Conservation (phyloP, 169 alveolate genomes). For the Eimeria nieschulzi region DNA sequence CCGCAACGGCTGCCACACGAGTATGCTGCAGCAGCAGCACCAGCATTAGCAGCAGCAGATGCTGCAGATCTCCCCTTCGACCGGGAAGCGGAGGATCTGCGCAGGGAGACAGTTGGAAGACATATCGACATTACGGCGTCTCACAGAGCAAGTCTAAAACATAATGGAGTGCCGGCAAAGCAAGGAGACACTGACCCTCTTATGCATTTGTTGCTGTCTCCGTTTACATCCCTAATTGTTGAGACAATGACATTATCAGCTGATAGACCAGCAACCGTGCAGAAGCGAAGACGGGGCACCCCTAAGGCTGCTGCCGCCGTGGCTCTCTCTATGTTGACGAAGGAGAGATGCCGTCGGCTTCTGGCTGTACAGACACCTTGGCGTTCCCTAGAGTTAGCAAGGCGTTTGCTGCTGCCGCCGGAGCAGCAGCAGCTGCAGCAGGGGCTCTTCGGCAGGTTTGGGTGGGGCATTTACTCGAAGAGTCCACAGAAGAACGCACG, state of each 20-base stretch:
- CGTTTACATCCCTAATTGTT: background rate
- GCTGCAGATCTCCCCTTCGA: background rate
- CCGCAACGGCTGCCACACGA: background rate
- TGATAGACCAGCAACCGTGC: conserved; percentile 4
- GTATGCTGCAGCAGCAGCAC: background rate
- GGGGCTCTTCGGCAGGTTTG: conserved; percentile 13
- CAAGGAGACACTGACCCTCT: background rate
- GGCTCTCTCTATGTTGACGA: too few relatives aligned
- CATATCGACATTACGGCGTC: background rate
- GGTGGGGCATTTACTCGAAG: conserved; percentile 17
- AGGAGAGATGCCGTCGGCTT: background rate
- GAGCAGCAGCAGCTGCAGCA: conserved; percentile 47
- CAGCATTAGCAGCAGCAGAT: background rate
- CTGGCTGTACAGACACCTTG: background rate
- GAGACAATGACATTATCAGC: background rate
- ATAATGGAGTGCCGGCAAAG: too few relatives aligned
- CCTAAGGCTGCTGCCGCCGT: background rate
- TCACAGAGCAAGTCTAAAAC: background rate
- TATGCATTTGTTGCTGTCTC: background rate
- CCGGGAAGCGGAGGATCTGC: background rate
- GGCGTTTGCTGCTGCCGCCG: conserved; percentile 9
- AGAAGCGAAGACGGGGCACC: background rate
- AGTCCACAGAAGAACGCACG: conserved; percentile 8
- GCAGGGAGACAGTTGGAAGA: background rate
- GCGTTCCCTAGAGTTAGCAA: background rate